Evolutionary conservation across 1,139 yeast genomes (phyloP), one percentile per base, ranked within the genome.

Genomic region (Yamadazyma jaroonii): DNA sequence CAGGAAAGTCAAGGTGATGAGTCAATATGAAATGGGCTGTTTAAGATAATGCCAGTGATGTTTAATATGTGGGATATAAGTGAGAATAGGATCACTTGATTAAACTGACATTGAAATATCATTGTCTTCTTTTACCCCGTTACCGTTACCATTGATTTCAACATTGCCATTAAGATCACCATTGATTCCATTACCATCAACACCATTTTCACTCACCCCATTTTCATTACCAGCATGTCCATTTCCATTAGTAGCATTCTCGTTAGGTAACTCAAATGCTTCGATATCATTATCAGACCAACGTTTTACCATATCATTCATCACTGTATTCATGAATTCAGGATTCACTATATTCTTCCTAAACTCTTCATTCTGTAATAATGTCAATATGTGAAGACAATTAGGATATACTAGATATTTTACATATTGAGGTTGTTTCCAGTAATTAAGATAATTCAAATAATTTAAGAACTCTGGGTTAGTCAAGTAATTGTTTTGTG

Each of bases 251-350:
- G 6, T 25, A 8, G 11, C 27, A 25, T 9, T 28, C 30, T n/a
- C n/a, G 7, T 4, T 10, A 9, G 32, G 32, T 22, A 22, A 22
- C 3, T 23, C 33, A 22, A 31, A 22, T 13, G 11, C 14, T n/a
- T 35, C 22, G 11, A 11, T 9, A 38, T 32, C 41, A 36, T 37
- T 45, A 14, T 36, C 32, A 29, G 26, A 40, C 43, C 90, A 84
- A 45, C 84, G 65, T 38, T 74, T 72, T 11, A 81, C 88, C 92
- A 84, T 84, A 52, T 83, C 90, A 49, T 81, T 81, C 82, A 80
- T 82, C 47, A 80, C 54, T 10, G 70, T 71, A 46, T 73, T 80
- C 62, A 69, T 79, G 48, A 72, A 77, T 56, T 74, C 87, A 36
- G 72, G 79, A 50, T 74, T 79, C 45, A 67, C 69, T 11, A 73